These are phyloP conservation scores for Borovskyia barvae DNA, from an alignment of 208 protist genomes.

Conservation along the genomic window DNA sequence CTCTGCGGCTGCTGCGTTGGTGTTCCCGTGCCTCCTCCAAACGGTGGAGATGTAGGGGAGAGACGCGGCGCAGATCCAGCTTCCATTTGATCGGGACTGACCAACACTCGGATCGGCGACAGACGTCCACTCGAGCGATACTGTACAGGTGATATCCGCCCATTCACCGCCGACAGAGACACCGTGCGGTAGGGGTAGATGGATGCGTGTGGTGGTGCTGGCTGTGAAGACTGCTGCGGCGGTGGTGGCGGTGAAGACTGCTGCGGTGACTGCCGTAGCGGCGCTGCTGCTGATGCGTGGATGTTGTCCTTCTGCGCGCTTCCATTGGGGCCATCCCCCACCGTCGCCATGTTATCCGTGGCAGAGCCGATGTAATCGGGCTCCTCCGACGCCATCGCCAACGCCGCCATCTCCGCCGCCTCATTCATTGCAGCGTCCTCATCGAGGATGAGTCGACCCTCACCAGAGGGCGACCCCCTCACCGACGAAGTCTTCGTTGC, in stretches of 20 bases:
- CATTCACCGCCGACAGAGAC: not conserved
- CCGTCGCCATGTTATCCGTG: slow-evolving; percentile 7
- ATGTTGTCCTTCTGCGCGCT: no score
- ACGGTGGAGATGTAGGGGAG: slow-evolving; percentile 15
- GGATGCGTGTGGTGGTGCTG: not conserved
- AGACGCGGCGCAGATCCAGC: slow-evolving; percentile 19
- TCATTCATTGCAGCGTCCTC: slow-evolving; percentile 29
- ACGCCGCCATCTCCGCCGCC: slow-evolving; percentile 28
- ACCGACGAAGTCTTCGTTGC: not conserved
- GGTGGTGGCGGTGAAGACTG: not conserved
- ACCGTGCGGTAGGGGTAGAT: slow-evolving; percentile 15
- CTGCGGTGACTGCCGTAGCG: not conserved
- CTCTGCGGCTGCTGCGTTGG: slow-evolving; percentile 17
- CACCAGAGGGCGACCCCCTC: no score
- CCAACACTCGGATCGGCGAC: slow-evolving; percentile 24
- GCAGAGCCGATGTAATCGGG: slow-evolving; percentile 14
- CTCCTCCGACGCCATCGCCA: slow-evolving; percentile 21
- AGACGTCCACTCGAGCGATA: slow-evolving; percentile 29
- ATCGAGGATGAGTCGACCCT: slow-evolving; percentile 16
- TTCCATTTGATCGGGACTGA: slow-evolving; percentile 10
- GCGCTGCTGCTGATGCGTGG: no score
- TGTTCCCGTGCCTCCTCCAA: not conserved
- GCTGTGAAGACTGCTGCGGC: slow-evolving; percentile 2
- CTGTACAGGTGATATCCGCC: slow-evolving; percentile 21
- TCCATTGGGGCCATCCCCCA: not conserved